Evolutionary conservation across 768 basidiomycete genomes (phyloP).

Genomic region (Russula griseocarnosa): DNA sequence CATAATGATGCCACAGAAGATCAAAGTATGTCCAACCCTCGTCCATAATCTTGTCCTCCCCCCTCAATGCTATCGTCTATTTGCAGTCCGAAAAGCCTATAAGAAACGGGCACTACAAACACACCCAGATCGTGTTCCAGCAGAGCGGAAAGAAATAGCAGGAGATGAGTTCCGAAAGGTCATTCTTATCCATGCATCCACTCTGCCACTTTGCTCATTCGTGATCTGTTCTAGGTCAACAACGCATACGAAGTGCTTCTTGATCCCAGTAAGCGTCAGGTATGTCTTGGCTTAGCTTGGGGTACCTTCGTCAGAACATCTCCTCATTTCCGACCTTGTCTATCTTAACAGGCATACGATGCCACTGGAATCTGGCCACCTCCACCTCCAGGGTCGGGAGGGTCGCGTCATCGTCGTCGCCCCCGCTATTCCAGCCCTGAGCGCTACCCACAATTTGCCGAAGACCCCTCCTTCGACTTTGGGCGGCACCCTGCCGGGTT

Average conservation of each 20-base stretch:
- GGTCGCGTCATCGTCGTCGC: constrained; percentile 16
- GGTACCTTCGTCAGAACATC: not conserved
- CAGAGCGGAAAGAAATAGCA: constrained; percentile 53
- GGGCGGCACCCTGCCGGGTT: constrained; percentile 49
- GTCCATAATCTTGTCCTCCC: not conserved
- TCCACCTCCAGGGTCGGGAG: constrained; percentile 35
- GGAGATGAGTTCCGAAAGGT: constrained; percentile 56
- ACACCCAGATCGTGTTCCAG: constrained; percentile 69
- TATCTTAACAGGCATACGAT: constrained; percentile 54
- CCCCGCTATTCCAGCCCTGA: constrained; percentile 15
- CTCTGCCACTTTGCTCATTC: constrained; percentile 18
- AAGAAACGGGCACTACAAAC: constrained; percentile 65
- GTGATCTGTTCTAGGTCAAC: constrained; percentile 47
- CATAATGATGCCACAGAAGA: constrained; percentile 53
- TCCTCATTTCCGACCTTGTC: constrained; percentile 10
- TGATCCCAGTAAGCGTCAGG: constrained; percentile 55
- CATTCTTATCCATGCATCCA: constrained; percentile 29
- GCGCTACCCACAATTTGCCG: constrained; percentile 5
- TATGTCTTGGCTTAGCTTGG: constrained; percentile 33
- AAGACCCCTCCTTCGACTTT: constrained; percentile 31
- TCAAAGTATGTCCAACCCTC: constrained; percentile 48
- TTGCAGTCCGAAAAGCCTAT: constrained; percentile 73
- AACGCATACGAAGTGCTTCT: constrained; percentile 75
- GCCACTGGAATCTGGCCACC: constrained; percentile 72
- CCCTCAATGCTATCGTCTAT: not conserved